A percentile compares a stretch with the other conserved stretches of the same genome.
phyloP scores from a whole-genome alignment of 768 basidiomycete genomes.

The Royoungia palumana region DNA sequence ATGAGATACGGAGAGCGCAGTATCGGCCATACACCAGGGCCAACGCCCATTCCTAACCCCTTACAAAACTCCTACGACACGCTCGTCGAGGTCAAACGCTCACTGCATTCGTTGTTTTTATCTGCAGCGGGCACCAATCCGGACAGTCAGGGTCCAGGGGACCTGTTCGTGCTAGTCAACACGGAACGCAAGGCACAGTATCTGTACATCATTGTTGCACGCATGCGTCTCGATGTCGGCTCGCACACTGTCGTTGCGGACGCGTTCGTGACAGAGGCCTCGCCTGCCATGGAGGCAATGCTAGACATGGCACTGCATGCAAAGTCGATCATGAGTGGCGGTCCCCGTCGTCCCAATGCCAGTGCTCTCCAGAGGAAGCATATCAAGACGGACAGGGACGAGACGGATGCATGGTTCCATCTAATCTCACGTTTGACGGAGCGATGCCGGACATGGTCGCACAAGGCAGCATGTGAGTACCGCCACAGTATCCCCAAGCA shows the following conservation, averaged over 20 bases:
- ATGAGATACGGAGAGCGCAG: constrained; percentile 7
- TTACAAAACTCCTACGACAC: constrained; percentile 7
- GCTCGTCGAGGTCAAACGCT: constrained; percentile 30
- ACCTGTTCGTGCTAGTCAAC: constrained; percentile 18
- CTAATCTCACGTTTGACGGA: constrained; percentile 52
- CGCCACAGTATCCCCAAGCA: constrained; percentile 19
- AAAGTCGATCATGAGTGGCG: not conserved
- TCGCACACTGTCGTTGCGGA: constrained; percentile 46
- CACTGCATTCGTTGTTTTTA: constrained; percentile 27
- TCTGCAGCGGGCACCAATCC: constrained; percentile 6
- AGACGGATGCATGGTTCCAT: constrained; percentile 42
- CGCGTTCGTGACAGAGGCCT: constrained; percentile 41
- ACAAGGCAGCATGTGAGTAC: constrained; percentile 38
- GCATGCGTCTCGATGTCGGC: constrained; percentile 43
- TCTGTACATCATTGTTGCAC: constrained; percentile 45
- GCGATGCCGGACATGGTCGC: constrained; percentile 52
- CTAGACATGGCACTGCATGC: not conserved
- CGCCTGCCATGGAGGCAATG: not conserved
- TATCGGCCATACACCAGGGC: too few relatives aligned
- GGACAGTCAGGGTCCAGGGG: constrained; percentile 1
- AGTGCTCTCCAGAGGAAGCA: constrained; percentile 9
- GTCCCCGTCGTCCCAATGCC: not conserved
- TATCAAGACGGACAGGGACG: constrained; percentile 13
- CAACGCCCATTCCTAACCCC: too few relatives aligned
- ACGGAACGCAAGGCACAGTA: constrained; percentile 16